phyloP scores from a whole-genome alignment of 2,329 filamentous ascomycete genomes.

The Calonectria henricotiae region DNA sequence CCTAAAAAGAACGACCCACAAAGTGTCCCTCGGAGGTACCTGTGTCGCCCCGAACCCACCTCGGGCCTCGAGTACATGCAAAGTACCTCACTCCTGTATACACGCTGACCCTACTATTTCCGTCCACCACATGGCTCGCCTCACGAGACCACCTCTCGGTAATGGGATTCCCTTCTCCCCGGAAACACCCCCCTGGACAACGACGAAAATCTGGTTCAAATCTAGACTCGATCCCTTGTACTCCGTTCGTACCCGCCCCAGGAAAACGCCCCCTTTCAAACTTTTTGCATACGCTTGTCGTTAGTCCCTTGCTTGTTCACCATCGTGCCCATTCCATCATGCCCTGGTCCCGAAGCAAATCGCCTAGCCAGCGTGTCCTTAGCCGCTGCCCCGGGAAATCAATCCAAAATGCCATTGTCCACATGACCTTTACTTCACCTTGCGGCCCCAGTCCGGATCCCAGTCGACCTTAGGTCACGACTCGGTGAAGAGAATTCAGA shows the following conservation, averaged over 20 bases:
- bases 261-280: slow-evolving; percentile 20
- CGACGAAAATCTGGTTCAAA: slow-evolving; percentile 35
- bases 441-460: slow-evolving; percentile 31
- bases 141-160: slow-evolving; percentile 41
- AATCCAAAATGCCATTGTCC: slow-evolving; percentile 28
- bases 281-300: slow-evolving; percentile 27
- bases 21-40: slow-evolving; percentile 14
- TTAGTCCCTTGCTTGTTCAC: slow-evolving; percentile 17
- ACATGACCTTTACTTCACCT: slow-evolving; percentile 45
- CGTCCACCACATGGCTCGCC: slow-evolving; percentile 47
- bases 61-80: slow-evolving; percentile 9
- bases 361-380: slow-evolving; percentile 17
- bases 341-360: slow-evolving; percentile 15
- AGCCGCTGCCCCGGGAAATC: slow-evolving; percentile 27
- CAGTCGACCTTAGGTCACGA: slow-evolving; percentile 47
- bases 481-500: slow-evolving; percentile 42
- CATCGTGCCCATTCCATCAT: slow-evolving; percentile 16
- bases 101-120: slow-evolving; percentile 44
- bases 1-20: slow-evolving; percentile 24
- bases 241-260: slow-evolving; percentile 14
- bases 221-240: slow-evolving; percentile 36
- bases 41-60: slow-evolving; percentile 10
- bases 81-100: slow-evolving; percentile 26
- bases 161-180: slow-evolving; percentile 34
- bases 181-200: slow-evolving; percentile 24